phyloP scores from a whole-genome alignment of 371 early-diverging fungal genomes.

The Haplosporangium sp. region DNA sequence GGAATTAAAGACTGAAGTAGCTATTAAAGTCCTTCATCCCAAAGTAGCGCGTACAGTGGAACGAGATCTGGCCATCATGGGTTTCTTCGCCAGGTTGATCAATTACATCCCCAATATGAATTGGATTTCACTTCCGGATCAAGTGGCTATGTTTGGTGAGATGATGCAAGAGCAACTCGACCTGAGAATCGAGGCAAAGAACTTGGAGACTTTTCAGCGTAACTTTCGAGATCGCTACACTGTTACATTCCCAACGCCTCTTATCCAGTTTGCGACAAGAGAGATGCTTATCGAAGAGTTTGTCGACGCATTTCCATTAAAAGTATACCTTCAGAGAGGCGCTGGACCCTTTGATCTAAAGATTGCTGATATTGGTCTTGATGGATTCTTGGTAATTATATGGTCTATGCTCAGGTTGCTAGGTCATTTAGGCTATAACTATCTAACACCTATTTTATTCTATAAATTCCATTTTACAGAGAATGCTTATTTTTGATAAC shows the following conservation, averaged over 20 bases:
- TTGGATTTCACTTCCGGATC: constrained; percentile 90
- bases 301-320: constrained; percentile 81
- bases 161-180: constrained; percentile 96
- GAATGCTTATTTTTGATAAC: constrained; percentile 93
- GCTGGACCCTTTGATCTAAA: constrained; percentile 73
- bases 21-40: constrained; percentile 96
- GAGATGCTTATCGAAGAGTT: constrained; percentile 89
- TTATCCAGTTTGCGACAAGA: constrained; percentile 68
- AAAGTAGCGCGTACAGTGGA: constrained; percentile 73
- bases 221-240: constrained; percentile 72
- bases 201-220: constrained; percentile 75
- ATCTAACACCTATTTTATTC: not conserved
- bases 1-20: constrained; percentile 74
- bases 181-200: constrained; percentile 84
- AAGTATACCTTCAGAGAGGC: constrained; percentile 72
- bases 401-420: not conserved
- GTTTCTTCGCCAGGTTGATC: constrained; percentile 73
- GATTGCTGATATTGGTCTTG: constrained; percentile 81
- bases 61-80: constrained; percentile 87
- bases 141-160: constrained; percentile 86
- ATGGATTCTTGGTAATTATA: constrained; percentile 57
- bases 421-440: no score
- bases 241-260: constrained; percentile 79
- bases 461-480: constrained; percentile 52
- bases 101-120: constrained; percentile 79